Conservation (phyloP, 139 green algal species). For the Volvox africanus region DNA sequence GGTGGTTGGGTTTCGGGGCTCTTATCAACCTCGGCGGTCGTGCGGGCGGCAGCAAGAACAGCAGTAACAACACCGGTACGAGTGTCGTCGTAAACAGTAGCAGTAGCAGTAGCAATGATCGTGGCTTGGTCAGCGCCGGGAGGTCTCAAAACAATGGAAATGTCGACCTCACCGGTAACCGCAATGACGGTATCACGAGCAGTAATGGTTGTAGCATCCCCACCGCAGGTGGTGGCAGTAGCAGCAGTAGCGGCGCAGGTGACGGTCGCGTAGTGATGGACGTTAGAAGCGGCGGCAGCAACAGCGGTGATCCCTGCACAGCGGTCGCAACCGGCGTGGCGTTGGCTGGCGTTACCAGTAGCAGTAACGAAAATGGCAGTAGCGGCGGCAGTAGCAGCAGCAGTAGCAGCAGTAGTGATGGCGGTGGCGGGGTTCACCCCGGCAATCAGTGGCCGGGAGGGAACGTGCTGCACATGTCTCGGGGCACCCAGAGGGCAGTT, state of each 20-base stretch:
- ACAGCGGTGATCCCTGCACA: neutral
- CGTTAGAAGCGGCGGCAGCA: neutral
- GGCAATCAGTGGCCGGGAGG: neutral
- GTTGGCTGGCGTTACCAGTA: neutral
- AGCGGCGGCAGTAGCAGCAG: neutral
- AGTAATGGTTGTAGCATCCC: neutral
- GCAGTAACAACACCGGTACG: neutral
- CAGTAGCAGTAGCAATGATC: neutral
- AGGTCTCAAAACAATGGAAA: neutral
- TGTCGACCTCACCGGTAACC: neutral
- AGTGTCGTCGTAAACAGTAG: neutral
- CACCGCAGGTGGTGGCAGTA: neutral
- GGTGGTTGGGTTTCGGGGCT: no score
- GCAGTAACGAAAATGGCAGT: neutral
- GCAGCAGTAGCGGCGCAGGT: neutral
- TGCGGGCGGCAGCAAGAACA: neutral
- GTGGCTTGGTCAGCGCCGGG: neutral
- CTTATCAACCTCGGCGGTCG: no score
- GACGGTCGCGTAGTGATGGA: neutral
- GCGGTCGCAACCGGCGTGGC: no score
- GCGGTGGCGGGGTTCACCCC: neutral
- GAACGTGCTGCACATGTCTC: constrained; percentile 58
- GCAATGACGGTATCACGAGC: constrained; percentile 1
- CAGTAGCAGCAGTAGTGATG: neutral
- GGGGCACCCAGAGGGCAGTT: constrained; percentile 73